phyloP scores from a whole-genome alignment of 1,284 basidiomycete genomes.

The Ustilago lituana region DNA sequence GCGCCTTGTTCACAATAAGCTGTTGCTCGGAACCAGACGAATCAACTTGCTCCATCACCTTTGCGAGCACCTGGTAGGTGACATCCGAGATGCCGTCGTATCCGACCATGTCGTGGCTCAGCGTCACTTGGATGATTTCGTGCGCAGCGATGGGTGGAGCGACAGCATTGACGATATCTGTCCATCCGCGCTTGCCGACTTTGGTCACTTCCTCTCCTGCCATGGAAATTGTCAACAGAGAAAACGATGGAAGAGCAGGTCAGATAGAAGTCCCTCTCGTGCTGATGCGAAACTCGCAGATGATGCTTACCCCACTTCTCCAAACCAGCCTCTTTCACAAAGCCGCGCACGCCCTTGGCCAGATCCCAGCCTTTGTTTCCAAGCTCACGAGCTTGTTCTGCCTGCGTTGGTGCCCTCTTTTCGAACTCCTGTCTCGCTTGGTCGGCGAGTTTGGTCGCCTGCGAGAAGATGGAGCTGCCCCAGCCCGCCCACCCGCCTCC shows the following conservation, averaged over 20 bases:
- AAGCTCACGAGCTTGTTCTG: constrained; percentile 39
- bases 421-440: constrained; percentile 64
- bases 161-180: constrained; percentile 90
- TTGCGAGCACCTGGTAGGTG: constrained; percentile 74
- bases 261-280: constrained; percentile 1
- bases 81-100: constrained; percentile 95
- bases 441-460: constrained; percentile 62
- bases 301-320: constrained; percentile 49
- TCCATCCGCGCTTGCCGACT: constrained; percentile 60
- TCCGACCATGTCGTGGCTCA: constrained; percentile 89
- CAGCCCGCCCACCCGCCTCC: constrained; percentile 77
- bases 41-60: constrained; percentile 63
- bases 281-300: background rate
- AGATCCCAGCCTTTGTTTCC: constrained; percentile 52
- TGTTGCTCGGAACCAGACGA: constrained; percentile 51
- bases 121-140: constrained; percentile 94
- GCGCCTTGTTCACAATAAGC: constrained; percentile 60
- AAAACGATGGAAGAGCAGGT: background rate
- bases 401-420: constrained; percentile 52
- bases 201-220: constrained; percentile 55
- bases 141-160: constrained; percentile 98
- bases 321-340: constrained; percentile 55
- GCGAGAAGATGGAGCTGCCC: constrained; percentile 71
- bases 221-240: background rate
- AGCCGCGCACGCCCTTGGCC: constrained; percentile 56